phyloP scores from a whole-genome alignment of 768 basidiomycete genomes.

The Phallus indusiatus region DNA sequence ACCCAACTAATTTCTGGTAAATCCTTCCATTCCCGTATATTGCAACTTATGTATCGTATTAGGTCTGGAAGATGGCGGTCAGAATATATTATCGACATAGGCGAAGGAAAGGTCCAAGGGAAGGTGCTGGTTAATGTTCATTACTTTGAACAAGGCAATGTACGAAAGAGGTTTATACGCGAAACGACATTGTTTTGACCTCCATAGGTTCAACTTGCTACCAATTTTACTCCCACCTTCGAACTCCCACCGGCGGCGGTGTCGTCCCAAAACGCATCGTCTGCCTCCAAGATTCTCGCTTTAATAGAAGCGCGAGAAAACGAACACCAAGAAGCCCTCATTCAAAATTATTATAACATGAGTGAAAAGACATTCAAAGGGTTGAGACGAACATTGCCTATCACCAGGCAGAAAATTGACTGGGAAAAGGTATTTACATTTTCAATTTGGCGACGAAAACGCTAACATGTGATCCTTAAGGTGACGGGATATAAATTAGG shows the following conservation, averaged over 20 bases:
- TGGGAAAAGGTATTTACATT: constrained; percentile 77
- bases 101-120: constrained; percentile 53
- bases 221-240: constrained; percentile 59
- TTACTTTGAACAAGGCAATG: constrained; percentile 97
- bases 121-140: constrained; percentile 79
- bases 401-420: constrained; percentile 89
- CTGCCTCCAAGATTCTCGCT: constrained; percentile 67
- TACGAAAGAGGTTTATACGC: constrained; percentile 25
- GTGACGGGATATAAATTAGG: constrained; percentile 63
- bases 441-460: neutral
- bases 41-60: neutral
- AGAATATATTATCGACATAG: constrained; percentile 66
- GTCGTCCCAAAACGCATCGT: constrained; percentile 37
- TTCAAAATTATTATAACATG: constrained; percentile 80
- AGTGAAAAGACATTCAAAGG: constrained; percentile 91
- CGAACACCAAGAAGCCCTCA: constrained; percentile 69
- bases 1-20: constrained; percentile 87
- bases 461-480: constrained; percentile 18
- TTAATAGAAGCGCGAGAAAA: constrained; percentile 74
- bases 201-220: constrained; percentile 78
- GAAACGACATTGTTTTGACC: neutral
- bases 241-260: constrained; percentile 49
- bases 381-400: constrained; percentile 78
- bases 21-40: constrained; percentile 11
- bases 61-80: constrained; percentile 98